Base-by-base conservation (phyloP, 495 filamentous ascomycete genomes). In the Aspergillus heteromorphus region DNA sequence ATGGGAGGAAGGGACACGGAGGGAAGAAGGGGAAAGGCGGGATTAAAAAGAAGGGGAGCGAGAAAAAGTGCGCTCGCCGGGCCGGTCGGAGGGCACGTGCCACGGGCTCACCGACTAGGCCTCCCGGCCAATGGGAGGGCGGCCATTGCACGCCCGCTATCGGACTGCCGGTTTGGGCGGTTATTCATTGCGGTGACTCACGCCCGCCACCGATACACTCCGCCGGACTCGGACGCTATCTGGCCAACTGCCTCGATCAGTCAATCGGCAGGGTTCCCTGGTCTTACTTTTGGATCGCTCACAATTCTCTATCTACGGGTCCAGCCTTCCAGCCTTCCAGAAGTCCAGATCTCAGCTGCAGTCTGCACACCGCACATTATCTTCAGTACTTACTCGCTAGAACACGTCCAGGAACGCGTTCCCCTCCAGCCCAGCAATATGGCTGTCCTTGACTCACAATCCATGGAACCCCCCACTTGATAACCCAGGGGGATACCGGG, bases 11-110 rank as follows among this genome's bases (percentile, higher is more conserved):
- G 49, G 62, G 47, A 63, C 49, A 47, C 55, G 59, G 60, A 58
- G 57, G 57, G 61, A 47, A 51, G 61, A 57, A 50, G 45, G 42
- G 52, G 50, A 30, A 48, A 47, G 41, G 31, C 18, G 14, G 53
- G 53, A 50, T 67, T 72, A 48, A 63, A 63, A 51, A 51, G 55
- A 51, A 56, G 57, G 52, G 40, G 54, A 52, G 52, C 53, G 48
- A 49, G n/a, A 56, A 45, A 25, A 42, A 48, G 47, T 57, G 59
- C 56, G 62, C 65, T 48, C 50, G 58, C 67, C 52, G 53, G 58
- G 57, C 68, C 65, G 71, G 48, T 66, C 59, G 55, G 55, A 45
- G 56, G 52, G 57, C 70, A 70, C 67, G 69, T 71, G 69, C 51
- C 48, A 21, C 6, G 3, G 2, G 18, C 53, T 63, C 66, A 68